phyloP scores from a whole-genome alignment of 306 rosid genomes.

The Quercus gilva region DNA sequence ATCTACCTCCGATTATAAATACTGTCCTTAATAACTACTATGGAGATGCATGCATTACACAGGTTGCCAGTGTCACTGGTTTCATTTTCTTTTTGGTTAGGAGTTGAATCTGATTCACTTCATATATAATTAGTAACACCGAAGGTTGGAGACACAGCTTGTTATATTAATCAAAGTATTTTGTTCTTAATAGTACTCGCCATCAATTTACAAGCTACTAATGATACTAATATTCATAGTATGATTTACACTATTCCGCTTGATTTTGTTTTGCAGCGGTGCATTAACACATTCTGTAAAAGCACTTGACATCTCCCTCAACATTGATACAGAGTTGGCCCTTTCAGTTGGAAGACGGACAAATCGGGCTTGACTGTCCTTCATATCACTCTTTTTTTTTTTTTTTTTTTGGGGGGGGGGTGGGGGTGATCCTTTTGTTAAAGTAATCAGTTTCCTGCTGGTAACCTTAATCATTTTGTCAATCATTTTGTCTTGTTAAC shows the following conservation, averaged over 20 bases:
- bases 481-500: not conserved
- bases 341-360: slow-evolving; percentile 91
- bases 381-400: slow-evolving; percentile 5
- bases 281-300: slow-evolving; percentile 89
- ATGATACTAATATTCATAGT: not conserved
- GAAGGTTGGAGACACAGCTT: not conserved
- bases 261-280: slow-evolving; percentile 57
- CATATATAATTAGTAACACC: not conserved
- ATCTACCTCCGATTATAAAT: not conserved
- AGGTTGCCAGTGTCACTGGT: not conserved
- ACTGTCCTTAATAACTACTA: not conserved
- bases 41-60: not conserved
- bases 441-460: not conserved
- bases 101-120: not conserved
- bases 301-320: slow-evolving; percentile 92
- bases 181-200: not conserved
- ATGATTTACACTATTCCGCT: not conserved
- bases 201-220: not conserved
- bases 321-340: slow-evolving; percentile 92
- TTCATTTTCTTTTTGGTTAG: not conserved
- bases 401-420: not conserved
- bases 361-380: slow-evolving; percentile 61
- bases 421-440: not conserved
- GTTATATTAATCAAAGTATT: not conserved
- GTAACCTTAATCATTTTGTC: not conserved